These are phyloP conservation scores for Hymenoscyphus repandus DNA, from an alignment of 2,329 filamentous ascomycete species.

Conservation along the genomic window DNA sequence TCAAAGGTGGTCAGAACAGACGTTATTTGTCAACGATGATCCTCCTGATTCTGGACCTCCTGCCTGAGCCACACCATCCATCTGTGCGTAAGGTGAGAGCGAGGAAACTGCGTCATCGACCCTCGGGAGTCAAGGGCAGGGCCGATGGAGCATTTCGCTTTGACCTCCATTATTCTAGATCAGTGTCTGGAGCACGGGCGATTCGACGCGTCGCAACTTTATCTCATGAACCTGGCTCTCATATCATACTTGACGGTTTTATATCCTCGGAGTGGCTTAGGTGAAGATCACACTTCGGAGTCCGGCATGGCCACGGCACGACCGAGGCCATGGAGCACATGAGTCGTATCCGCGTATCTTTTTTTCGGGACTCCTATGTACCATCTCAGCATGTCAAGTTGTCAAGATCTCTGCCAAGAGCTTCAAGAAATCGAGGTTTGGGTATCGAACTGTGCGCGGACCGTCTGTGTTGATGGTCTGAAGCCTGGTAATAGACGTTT, in stretches of 20 bases:
- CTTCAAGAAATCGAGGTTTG: too few relatives aligned
- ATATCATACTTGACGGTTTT: too few relatives aligned
- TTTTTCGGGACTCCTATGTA: too few relatives aligned
- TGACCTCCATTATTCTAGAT: constrained; percentile 1
- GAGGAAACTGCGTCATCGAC: constrained; percentile 1
- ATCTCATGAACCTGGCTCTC: too few relatives aligned
- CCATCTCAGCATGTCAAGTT: too few relatives aligned
- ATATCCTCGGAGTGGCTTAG: not conserved
- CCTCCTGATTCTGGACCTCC: not conserved
- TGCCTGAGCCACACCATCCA: not conserved
- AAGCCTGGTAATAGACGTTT: not conserved
- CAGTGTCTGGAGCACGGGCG: not conserved
- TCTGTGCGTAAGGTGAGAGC: not conserved
- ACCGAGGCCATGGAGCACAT: too few relatives aligned
- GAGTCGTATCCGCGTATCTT: too few relatives aligned
- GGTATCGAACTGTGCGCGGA: too few relatives aligned
- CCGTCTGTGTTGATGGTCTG: too few relatives aligned
- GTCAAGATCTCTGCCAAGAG: too few relatives aligned
- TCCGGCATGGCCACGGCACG: too few relatives aligned
- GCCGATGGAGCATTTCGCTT: not conserved
- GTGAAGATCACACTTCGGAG: not conserved
- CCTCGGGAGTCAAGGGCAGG: not conserved
- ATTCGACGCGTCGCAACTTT: too few relatives aligned
- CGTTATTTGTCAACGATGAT: not conserved
- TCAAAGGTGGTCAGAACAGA: not conserved